Percentiles rank a stretch among this genome's conserved stretches.
Evolutionary conservation across 2,329 filamentous ascomycete species (phyloP).

Genomic region (Arthrinium phaeospermum): DNA sequence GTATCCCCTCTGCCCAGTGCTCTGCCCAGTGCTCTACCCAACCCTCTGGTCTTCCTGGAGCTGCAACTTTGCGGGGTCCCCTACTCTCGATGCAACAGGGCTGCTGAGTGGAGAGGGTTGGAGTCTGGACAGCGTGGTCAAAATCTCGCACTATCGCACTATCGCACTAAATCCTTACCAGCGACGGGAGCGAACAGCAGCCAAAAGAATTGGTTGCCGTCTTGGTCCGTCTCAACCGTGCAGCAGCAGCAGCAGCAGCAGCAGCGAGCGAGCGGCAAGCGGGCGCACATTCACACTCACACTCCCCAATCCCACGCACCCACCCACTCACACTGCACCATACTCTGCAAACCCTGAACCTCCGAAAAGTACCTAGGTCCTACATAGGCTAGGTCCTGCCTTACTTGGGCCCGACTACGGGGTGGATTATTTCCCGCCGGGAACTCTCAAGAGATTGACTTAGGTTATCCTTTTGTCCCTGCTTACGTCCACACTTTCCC

Average conservation of each 20-base stretch:
- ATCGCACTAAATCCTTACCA: background rate
- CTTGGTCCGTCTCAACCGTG: background rate
- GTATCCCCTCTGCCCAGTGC: background rate
- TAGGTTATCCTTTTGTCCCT: constrained; percentile 12
- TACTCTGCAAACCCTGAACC: background rate
- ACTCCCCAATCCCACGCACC: background rate
- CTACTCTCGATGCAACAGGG: background rate
- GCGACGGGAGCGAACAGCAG: background rate
- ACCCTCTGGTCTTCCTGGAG: background rate
- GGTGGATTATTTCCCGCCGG: constrained; percentile 14
- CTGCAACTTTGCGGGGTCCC: background rate
- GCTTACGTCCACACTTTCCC: constrained; percentile 9
- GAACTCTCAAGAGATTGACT: constrained; percentile 7
- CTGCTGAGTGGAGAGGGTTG: background rate
- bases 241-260: background rate
- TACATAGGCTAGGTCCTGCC: background rate
- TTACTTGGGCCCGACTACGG: background rate
- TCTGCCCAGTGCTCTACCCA: background rate
- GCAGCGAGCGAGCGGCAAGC: background rate
- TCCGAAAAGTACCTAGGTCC: background rate
- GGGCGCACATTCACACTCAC: background rate
- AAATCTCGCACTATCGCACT: background rate
- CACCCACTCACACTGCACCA: background rate
- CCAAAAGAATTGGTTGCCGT: background rate
- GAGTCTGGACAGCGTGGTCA: constrained; percentile 15